phyloP scores from a whole-genome alignment of 306 rosid genomes.

The Benincasa hispida region DNA sequence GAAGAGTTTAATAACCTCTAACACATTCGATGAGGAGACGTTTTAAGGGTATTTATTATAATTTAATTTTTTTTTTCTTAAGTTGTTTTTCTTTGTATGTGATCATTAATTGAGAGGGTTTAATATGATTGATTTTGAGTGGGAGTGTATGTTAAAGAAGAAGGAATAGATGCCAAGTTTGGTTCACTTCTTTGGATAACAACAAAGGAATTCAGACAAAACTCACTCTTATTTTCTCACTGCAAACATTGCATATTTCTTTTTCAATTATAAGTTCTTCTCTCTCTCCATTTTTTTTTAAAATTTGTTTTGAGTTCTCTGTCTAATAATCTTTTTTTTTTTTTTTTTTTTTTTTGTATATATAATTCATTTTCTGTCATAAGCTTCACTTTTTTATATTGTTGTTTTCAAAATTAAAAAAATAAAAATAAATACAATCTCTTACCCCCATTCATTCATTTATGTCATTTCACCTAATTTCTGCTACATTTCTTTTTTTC shows the following conservation, averaged over 20 bases:
- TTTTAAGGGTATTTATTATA: too few species aligned
- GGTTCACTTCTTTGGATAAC: constrained; percentile 19
- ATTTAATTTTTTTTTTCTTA: not conserved
- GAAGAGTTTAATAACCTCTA: too few species aligned
- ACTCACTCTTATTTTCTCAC: not conserved
- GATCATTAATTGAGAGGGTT: not conserved
- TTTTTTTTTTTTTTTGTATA: too few species aligned
- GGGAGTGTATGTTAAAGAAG: not conserved
- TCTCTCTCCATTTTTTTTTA: not conserved
- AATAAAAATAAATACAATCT: not conserved
- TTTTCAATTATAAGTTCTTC: not conserved
- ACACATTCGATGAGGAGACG: too few species aligned
- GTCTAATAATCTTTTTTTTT: not conserved
- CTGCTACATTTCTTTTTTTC: not conserved
- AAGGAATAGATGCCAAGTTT: constrained; percentile 8
- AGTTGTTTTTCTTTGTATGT: not conserved
- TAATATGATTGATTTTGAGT: not conserved
- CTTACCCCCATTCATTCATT: not conserved
- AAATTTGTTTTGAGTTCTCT: not conserved
- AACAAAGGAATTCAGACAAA: constrained; percentile 31
- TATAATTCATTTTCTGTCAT: not conserved
- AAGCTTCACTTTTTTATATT: not conserved
- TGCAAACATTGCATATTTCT: constrained; percentile 10
- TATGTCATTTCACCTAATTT: not conserved
- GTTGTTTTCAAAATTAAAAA: not conserved